These are phyloP conservation scores for Candida mattraensis DNA, from an alignment of 805 yeast species.

Conservation along the genomic window DNA sequence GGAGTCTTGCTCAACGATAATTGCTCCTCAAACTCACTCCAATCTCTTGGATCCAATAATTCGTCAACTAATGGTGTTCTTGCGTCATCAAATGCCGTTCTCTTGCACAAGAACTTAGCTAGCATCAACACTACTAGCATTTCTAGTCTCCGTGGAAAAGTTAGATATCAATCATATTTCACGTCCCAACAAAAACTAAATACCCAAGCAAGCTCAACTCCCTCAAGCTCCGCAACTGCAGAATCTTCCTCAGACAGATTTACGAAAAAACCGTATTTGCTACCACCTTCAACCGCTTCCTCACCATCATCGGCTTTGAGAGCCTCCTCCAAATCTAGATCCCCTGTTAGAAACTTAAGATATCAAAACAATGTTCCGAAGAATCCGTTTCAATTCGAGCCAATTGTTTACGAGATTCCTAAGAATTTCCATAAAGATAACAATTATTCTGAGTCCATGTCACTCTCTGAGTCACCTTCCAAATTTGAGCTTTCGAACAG, in stretches of 20 bases:
- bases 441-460: conserved; percentile 19
- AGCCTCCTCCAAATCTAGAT: conserved; percentile 24
- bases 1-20: conserved; percentile 23
- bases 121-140: conserved; percentile 24
- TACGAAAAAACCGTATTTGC: conserved; percentile 10
- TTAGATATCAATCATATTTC: conserved; percentile 35
- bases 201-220: conserved; percentile 22
- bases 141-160: conserved; percentile 29
- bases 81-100: conserved; percentile 1
- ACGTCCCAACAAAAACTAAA: conserved; percentile 27
- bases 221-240: conserved; percentile 10
- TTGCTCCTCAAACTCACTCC: conserved; percentile 28
- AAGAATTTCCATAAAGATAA: conserved; percentile 27
- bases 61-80: conserved; percentile 16
- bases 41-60: conserved; percentile 23
- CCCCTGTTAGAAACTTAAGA: conserved; percentile 27
- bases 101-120: conserved; percentile 16
- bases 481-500: conserved; percentile 5
- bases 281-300: conserved; percentile 13
- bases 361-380: conserved; percentile 12
- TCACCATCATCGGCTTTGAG: conserved; percentile 17
- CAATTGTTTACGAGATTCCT: conserved; percentile 34
- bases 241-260: conserved; percentile 12
- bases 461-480: conserved; percentile 14
- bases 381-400: conserved; percentile 36